Percentiles rank a stretch among this genome's conserved stretches.
phyloP scores from a whole-genome alignment of 345 rosid species.

The Angophora floribunda region DNA sequence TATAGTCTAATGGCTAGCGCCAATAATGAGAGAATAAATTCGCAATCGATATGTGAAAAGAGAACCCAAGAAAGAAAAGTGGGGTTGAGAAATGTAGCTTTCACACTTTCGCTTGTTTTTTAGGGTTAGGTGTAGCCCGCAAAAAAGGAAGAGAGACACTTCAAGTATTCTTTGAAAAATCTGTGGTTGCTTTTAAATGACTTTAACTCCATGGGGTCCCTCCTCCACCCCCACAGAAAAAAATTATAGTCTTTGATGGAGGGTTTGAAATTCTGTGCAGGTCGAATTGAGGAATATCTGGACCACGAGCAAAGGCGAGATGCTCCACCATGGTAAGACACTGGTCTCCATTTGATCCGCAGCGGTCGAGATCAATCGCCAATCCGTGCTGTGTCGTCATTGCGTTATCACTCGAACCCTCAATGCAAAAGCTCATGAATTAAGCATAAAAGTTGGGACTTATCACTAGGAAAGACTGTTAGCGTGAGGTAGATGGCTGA shows the following conservation, averaged over 20 bases:
- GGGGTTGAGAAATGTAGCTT: background rate
- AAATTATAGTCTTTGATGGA: background rate
- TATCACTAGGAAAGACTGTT: background rate
- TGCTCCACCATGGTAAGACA: background rate
- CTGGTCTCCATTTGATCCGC: background rate
- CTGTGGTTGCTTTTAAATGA: constrained; percentile 8
- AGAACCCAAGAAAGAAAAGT: background rate
- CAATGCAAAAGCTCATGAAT: background rate
- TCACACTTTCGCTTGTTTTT: background rate
- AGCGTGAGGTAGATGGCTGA: background rate
- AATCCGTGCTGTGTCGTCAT: background rate
- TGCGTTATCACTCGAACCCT: background rate
- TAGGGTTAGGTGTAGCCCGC: background rate
- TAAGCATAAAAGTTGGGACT: background rate
- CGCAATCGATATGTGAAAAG: background rate
- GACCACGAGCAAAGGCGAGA: background rate
- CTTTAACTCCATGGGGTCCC: constrained; percentile 1
- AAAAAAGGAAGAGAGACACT: background rate
- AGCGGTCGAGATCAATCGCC: background rate
- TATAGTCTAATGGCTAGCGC: background rate
- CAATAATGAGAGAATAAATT: background rate
- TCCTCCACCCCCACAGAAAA: background rate
- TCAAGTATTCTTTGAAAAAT: background rate
- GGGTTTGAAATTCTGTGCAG: background rate
- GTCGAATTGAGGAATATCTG: background rate